phyloP scores from a whole-genome alignment of 2,329 filamentous ascomycete genomes.

The Ilyonectria destructans region DNA sequence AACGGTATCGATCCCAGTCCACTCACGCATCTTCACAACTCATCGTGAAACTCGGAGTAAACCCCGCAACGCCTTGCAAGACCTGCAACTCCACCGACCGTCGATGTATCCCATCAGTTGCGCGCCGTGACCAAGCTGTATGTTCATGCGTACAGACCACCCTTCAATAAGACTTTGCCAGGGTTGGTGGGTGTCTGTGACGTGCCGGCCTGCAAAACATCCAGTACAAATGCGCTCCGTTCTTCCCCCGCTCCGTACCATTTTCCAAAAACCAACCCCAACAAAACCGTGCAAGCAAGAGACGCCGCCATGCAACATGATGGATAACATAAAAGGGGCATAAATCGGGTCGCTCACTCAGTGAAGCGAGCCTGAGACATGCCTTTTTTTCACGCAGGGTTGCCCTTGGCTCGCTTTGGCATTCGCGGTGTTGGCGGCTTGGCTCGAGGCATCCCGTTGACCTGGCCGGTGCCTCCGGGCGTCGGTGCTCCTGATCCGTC shows the following conservation, averaged over 20 bases:
- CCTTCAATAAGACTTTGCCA: constrained; percentile 32
- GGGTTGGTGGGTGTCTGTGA: constrained; percentile 27
- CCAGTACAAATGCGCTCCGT: constrained; percentile 44
- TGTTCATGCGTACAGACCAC: constrained; percentile 30
- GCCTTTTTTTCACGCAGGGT: constrained; percentile 49
- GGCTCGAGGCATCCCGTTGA: constrained; percentile 69
- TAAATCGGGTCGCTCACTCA: constrained; percentile 33
- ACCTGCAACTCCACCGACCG: constrained; percentile 10
- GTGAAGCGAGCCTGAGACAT: constrained; percentile 12
- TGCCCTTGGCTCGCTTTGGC: constrained; percentile 69
- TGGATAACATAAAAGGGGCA: constrained; percentile 52
- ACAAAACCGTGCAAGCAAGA: constrained; percentile 49
- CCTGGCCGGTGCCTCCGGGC: constrained; percentile 60
- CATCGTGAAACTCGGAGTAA: constrained; percentile 15
- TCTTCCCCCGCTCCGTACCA: constrained; percentile 40
- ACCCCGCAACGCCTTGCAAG: constrained; percentile 28
- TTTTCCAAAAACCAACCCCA: constrained; percentile 43
- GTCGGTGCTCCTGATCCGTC: constrained; percentile 67
- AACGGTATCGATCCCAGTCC: constrained; percentile 23
- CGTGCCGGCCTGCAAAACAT: constrained; percentile 28
- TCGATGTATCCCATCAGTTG: constrained; percentile 19
- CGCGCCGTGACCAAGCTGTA: constrained; percentile 18
- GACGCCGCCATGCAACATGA: constrained; percentile 58
- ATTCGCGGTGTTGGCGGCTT: constrained; percentile 73
- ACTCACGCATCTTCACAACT: constrained; percentile 17